A percentile compares a stretch with the other conserved stretches of the same genome.
Evolutionary conservation across 192 early-diverging fungal species (phyloP).

Genomic region (Coemansia sp.): DNA sequence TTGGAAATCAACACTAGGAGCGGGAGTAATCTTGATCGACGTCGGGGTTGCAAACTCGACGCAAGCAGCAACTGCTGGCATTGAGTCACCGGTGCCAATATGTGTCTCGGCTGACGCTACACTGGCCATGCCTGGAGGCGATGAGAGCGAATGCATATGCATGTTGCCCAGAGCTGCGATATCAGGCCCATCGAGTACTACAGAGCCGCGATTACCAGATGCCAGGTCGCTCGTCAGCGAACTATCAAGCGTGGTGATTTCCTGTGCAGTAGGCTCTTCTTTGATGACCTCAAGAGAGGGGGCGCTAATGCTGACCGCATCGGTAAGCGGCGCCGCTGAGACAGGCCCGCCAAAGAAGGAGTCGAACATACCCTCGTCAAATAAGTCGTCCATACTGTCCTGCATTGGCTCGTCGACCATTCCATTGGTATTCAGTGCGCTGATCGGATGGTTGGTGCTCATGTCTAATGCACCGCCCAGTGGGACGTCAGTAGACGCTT

Average conservation of each 20-base stretch:
- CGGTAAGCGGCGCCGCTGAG: not conserved
- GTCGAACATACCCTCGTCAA: constrained; percentile 47
- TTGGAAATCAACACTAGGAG: constrained; percentile 35
- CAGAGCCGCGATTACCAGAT: not conserved
- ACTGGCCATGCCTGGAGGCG: constrained; percentile 33
- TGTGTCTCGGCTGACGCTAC: constrained; percentile 25
- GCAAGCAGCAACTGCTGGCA: not conserved
- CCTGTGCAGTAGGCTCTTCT: not conserved
- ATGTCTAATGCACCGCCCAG: not conserved
- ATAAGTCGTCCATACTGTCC: constrained; percentile 34
- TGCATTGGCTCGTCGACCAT: not conserved
- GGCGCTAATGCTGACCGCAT: not conserved
- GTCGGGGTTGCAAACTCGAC: constrained; percentile 41
- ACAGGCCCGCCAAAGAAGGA: constrained; percentile 38
- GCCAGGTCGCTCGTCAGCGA: not conserved
- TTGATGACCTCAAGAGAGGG: not conserved
- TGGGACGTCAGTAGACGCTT: not conserved
- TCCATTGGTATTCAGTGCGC: not conserved
- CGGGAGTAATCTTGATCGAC: constrained; percentile 42
- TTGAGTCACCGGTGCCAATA: constrained; percentile 11
- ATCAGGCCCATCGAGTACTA: not conserved
- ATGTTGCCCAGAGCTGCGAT: not conserved
- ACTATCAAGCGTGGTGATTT: not conserved
- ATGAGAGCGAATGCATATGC: constrained; percentile 18
- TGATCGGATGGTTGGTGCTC: not conserved